Base-by-base conservation (phyloP, 352 stramenopile genomes). In the Globisporangium barbulae region DNA sequence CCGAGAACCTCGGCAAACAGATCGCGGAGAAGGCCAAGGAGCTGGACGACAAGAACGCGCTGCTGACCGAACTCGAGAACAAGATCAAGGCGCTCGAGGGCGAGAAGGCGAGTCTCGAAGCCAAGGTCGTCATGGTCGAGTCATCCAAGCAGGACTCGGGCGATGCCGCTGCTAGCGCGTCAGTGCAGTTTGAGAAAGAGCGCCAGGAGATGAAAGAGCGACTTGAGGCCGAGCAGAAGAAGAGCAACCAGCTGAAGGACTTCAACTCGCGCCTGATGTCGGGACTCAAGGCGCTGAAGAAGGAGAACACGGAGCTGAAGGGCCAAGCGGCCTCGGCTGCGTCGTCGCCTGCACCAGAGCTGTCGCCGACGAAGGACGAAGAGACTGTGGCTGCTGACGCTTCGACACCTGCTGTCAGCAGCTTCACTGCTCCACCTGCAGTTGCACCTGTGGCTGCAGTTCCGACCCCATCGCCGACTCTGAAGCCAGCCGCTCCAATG, bases 251-350 rank as follows among this genome's bases (percentile, higher is more conserved):
- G 59, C 61, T 94, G 42, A 91, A 90, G 68, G 80, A 90, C 15
- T 86, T 93, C 52, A 94, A 91, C 56, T 68, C 73, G 9, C 79
- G 80, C 13, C 42, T 94, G 21, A 79, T 93, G 71, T 76, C 68
- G n/a, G 79, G 81, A 50, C 47, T 91, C 39, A 93, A 90, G 65
- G 78, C 47, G 30, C 50, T 90, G 30, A 89, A 88, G 66, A 88
- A 93, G 70, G 81, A 91, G 54, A 93, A 91, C 63, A 79, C 67
- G 17, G 78, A 93, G 57, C 61, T 93, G 7, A 89, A 91, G 71
- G 74, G 77, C 13, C 70, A 89, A 19, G 75, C 68, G n/a, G 41
- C 52, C 13, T 25, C 60, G 31, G 55, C 70, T 9, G n/a, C 44
- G 41, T 44, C 55, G 37, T 42, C 55, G 35, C n/a, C 35, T 30